These are phyloP conservation scores for Umbelopsis ramanniana DNA, from an alignment of 192 early-diverging fungal genomes.

Conservation along the genomic window DNA sequence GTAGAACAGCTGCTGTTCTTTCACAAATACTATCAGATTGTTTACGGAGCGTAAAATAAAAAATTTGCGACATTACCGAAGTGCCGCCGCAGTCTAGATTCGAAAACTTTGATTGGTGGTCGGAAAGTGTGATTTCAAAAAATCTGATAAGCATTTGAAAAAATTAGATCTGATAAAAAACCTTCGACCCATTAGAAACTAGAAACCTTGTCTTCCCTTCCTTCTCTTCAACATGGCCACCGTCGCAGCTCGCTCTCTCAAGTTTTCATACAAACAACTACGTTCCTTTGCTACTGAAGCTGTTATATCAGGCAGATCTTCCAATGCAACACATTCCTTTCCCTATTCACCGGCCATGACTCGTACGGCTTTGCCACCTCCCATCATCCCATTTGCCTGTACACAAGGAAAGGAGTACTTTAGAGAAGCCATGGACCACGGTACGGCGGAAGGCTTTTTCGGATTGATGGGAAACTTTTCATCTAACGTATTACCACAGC, in stretches of 20 bases:
- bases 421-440: slow-evolving; percentile 32
- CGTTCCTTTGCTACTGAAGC: background rate
- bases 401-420: slow-evolving; percentile 34
- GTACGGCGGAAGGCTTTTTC: slow-evolving; percentile 35
- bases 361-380: slow-evolving; percentile 1
- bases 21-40: background rate
- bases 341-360: background rate
- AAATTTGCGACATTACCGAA: background rate
- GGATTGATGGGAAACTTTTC: slow-evolving; percentile 37
- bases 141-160: slow-evolving; percentile 23
- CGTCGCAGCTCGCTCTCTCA: background rate
- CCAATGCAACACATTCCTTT: background rate
- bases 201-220: background rate
- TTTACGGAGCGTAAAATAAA: background rate
- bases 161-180: slow-evolving; percentile 19
- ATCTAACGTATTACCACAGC: slow-evolving; percentile 17
- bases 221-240: background rate
- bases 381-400: slow-evolving; percentile 25
- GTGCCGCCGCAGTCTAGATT: too few relatives aligned
- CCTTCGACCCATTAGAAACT: background rate
- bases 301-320: background rate
- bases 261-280: background rate
- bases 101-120: background rate
- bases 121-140: background rate
- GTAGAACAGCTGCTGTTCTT: background rate